Evolutionary conservation across 257 asterid genomes (phyloP), one percentile per base, ranked within the genome.

Genomic region (Solanum rostratum): DNA sequence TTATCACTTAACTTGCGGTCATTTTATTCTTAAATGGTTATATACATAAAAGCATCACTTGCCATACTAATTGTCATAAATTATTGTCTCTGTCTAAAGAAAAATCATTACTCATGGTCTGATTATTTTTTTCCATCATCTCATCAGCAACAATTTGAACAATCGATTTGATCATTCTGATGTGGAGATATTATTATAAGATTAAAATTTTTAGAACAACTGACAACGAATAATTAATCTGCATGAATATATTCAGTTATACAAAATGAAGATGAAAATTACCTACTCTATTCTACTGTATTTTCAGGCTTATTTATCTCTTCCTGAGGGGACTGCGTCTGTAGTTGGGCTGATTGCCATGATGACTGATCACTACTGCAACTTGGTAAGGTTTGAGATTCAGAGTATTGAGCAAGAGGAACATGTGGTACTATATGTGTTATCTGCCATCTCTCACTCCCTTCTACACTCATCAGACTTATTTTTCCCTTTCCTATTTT

Each of bases 291-390:
- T 71, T 83, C 81, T 83, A 52, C 60, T 33, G 50, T 59, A 79
- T 27, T 92, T 86, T 88, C 98, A 96, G 99, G 98, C 99, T 45
- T 96, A 96, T 89, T 92, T 96, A 85, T 93, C 99, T 60, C 99
- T 96, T 86, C 99, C 99, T 15, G 97, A 94, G 85, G 99, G 98
- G 85, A 92, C 93, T 89, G 97, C 98, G 78, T 94, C 98, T 85
- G 94, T 93, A 10, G 92, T 91, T 87, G 99, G 99, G 86, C 89
- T 96, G 85, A 90, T 88, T 86, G 99, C 99, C 49, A 93, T 96
- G 99, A 94, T 94, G 98, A 93, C 98, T 33, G 99, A 96, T 91
- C 94, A 94, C 88, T 96, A 93, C 91, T 85, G 94, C 93, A 92
- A 94, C 89, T 88, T 96, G 99, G 98, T 93, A 76, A 49, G 82